Evolutionary conservation across 2,329 filamentous ascomycete genomes (phyloP).

Genomic region (Neofusicoccum kwambonambiense): DNA sequence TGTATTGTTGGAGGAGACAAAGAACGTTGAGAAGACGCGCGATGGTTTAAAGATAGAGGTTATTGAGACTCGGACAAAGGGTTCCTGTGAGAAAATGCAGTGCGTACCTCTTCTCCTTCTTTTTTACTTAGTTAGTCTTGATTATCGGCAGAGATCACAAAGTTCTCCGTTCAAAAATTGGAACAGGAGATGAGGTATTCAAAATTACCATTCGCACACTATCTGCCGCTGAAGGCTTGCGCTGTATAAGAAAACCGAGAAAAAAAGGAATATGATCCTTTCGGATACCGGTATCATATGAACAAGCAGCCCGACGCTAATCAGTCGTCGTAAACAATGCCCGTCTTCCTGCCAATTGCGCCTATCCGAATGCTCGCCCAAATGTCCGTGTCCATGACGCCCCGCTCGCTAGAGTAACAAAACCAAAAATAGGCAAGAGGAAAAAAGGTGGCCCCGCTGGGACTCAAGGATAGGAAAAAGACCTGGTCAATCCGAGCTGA

Average conservation of each 20-base stretch:
- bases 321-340: not conserved
- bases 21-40: too few species aligned
- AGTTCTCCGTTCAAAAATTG: not conserved
- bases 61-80: too few species aligned
- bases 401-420: not conserved
- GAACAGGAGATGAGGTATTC: not conserved
- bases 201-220: slow-evolving; percentile 3
- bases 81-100: too few species aligned
- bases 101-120: too few species aligned
- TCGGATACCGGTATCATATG: slow-evolving; percentile 13
- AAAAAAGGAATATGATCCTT: slow-evolving; percentile 10
- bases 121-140: not conserved
- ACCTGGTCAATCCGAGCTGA: not conserved
- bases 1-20: too few species aligned
- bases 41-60: too few species aligned
- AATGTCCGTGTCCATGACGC: not conserved
- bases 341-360: not conserved
- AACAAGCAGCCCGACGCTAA: not conserved
- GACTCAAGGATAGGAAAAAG: not conserved
- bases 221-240: not conserved
- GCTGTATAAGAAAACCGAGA: not conserved
- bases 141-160: not conserved
- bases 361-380: not conserved
- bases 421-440: not conserved
- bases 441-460: not conserved